These are phyloP conservation scores for Syzygium aqueum DNA, from an alignment of 345 rosid genomes.

Conservation along the genomic window DNA sequence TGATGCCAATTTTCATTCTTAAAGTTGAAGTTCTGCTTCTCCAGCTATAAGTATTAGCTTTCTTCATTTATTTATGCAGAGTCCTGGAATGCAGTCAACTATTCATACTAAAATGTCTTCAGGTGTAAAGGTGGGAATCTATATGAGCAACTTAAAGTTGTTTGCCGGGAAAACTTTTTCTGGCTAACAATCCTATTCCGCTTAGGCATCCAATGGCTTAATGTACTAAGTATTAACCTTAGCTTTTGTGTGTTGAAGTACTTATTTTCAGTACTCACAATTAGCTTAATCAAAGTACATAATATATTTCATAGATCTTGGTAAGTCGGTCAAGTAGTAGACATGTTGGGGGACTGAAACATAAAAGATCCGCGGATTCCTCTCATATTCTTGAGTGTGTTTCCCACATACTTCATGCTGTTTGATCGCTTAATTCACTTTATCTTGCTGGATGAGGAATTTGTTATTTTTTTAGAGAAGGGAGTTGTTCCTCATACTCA, in stretches of 20 bases:
- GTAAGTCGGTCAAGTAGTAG: not conserved
- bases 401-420: not conserved
- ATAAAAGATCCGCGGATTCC: too few relatives aligned
- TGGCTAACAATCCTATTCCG: not conserved
- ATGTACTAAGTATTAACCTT: not conserved
- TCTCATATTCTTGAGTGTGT: not conserved
- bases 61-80: not conserved
- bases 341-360: not conserved
- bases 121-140: not conserved
- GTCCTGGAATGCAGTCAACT: not conserved
- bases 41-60: not conserved
- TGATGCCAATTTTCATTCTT: not conserved
- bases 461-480: fast-evolving
- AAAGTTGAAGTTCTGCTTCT: not conserved
- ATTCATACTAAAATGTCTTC: not conserved
- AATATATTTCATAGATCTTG: not conserved
- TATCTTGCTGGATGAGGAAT: not conserved
- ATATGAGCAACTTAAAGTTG: not conserved
- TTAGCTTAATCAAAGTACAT: not conserved
- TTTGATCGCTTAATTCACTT: not conserved
- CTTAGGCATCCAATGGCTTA: not conserved
- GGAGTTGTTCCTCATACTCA: not conserved
- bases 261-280: not conserved
- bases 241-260: not conserved
- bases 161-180: too few relatives aligned